Conservation (phyloP, 1,284 basidiomycete genomes). For the Malassezia caprae region DNA sequence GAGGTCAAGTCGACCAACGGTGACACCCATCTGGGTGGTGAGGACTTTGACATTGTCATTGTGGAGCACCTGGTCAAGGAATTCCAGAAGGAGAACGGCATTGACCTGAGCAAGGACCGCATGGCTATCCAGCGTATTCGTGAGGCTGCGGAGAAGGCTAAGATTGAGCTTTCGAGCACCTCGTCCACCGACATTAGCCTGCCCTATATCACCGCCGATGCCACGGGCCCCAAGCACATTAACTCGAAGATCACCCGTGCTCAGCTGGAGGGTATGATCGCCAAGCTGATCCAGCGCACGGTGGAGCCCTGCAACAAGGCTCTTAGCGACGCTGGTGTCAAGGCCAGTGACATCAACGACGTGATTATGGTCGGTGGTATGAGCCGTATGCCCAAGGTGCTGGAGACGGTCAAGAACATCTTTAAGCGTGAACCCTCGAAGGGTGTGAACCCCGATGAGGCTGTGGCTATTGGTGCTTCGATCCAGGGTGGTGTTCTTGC, state of each 20-base stretch:
- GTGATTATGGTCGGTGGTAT: constrained; percentile 97
- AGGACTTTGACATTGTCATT: constrained; percentile 89
- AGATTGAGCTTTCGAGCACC: constrained; percentile 91
- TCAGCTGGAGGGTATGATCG: constrained; percentile 78
- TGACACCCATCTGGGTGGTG: constrained; percentile 96
- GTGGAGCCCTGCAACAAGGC: constrained; percentile 98
- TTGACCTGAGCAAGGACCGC: constrained; percentile 71
- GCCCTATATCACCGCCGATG: constrained; percentile 93
- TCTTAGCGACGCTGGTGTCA: constrained; percentile 77
- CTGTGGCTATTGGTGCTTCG: constrained; percentile 81
- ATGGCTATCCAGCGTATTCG: constrained; percentile 99
- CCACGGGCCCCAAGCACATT: constrained; percentile 89
- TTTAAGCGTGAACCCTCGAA: constrained; percentile 93
- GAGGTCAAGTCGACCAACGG: constrained; percentile 99
- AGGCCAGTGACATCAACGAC: constrained; percentile 83
- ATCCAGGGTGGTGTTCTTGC: constrained; percentile 92
- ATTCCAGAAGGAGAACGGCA: constrained; percentile 86
- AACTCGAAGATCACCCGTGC: constrained; percentile 78
- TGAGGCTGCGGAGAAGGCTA: constrained; percentile 97
- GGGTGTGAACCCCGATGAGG: constrained; percentile 95
- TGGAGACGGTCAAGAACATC: constrained; percentile 79
- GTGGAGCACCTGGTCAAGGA: constrained; percentile 77
- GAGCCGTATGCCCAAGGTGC: constrained; percentile 92
- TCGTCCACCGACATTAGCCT: constrained; percentile 83
- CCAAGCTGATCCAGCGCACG: constrained; percentile 73